Evolutionary conservation across 2,329 filamentous ascomycete genomes (phyloP).

Genomic region (Cercospora canescens): DNA sequence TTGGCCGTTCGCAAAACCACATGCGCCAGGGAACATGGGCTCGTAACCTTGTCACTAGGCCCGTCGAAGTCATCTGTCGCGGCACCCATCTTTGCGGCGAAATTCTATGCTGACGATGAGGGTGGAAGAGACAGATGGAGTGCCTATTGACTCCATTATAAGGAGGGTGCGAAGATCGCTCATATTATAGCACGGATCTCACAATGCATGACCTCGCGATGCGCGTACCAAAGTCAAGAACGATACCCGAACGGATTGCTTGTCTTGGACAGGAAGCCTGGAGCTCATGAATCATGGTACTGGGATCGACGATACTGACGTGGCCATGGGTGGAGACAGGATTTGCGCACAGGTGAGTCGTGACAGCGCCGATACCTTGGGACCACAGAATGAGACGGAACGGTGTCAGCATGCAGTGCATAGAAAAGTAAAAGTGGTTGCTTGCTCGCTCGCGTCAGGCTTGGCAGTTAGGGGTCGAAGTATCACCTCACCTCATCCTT

Average conservation of each 20-base stretch:
- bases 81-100: not conserved
- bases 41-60: not conserved
- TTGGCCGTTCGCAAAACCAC: constrained; percentile 31
- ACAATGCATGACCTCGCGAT: not conserved
- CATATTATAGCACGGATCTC: not conserved
- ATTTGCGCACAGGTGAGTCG: not conserved
- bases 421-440: too few species aligned
- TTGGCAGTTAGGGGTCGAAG: not conserved
- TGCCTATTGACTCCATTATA: not conserved
- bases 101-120: not conserved
- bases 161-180: not conserved
- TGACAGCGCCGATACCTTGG: not conserved
- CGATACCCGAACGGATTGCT: not conserved
- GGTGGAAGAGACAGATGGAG: not conserved
- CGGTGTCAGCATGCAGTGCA: not conserved
- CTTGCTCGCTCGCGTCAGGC: not conserved
- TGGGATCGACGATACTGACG: not conserved
- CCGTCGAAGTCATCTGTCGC: not conserved
- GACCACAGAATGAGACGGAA: not conserved
- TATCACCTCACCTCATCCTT: not conserved
- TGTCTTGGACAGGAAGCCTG: not conserved
- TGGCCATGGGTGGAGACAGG: too few species aligned
- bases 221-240: not conserved
- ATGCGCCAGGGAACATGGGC: constrained; percentile 25
- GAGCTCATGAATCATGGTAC: not conserved